A percentile compares a stretch with the other conserved stretches of the same genome.
These are phyloP conservation scores for Omphalotus olearius DNA, from an alignment of 1,284 basidiomycete genomes.

Conservation along the genomic window DNA sequence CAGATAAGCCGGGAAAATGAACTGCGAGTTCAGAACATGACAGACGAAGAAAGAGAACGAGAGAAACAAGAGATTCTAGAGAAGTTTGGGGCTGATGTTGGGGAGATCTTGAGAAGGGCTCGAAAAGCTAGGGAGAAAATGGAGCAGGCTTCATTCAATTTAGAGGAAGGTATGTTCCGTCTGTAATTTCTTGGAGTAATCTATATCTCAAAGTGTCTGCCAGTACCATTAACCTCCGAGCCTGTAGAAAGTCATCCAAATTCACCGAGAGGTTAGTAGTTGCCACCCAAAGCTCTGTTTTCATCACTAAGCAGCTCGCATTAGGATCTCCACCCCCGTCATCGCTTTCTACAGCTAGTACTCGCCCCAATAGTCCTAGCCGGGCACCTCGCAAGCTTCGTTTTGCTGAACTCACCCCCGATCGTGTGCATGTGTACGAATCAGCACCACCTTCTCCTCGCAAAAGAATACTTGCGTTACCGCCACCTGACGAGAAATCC, in stretches of 20 bases:
- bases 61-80: constrained; percentile 62
- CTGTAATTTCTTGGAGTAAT: background rate
- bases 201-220: background rate
- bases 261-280: background rate
- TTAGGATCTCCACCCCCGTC: constrained; percentile 1
- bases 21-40: constrained; percentile 50
- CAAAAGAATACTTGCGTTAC: constrained; percentile 38
- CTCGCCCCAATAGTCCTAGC: constrained; percentile 35
- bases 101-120: constrained; percentile 54
- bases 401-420: constrained; percentile 41
- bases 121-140: constrained; percentile 38
- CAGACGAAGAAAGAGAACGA: constrained; percentile 49
- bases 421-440: constrained; percentile 70
- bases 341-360: constrained; percentile 19
- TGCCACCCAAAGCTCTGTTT: background rate
- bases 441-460: constrained; percentile 73
- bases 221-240: constrained; percentile 11
- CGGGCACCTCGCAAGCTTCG: constrained; percentile 38
- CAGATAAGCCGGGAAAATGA: constrained; percentile 55
- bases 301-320: background rate
- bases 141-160: background rate
- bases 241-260: background rate
- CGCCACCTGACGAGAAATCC: constrained; percentile 48
- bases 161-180: constrained; percentile 7
- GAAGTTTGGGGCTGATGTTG: constrained; percentile 60